These are phyloP conservation scores for Populus hybrid DNA, from an alignment of 441 rosid species.

Conservation along the genomic window DNA sequence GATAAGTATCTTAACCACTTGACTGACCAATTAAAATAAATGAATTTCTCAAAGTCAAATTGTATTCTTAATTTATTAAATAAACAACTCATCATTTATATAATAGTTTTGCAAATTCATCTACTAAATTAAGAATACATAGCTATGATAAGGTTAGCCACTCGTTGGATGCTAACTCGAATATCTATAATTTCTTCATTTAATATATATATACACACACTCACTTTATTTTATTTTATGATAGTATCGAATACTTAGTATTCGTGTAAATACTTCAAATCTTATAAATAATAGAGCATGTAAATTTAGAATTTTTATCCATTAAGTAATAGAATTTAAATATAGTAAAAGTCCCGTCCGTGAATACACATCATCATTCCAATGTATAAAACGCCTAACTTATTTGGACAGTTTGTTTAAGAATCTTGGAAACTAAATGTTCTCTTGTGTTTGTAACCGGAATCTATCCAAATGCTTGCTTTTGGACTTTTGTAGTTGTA, in stretches of 20 bases:
- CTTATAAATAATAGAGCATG: background rate
- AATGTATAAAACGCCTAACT: background rate
- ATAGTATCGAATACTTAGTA: too few relatives aligned
- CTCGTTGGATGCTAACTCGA: too few relatives aligned
- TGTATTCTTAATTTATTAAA: background rate
- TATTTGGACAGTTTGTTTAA: background rate
- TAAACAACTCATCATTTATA: too few relatives aligned
- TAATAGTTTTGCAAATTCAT: too few relatives aligned
- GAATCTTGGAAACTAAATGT: background rate
- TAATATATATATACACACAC: too few relatives aligned
- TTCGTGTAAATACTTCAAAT: background rate
- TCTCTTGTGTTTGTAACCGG: slow-evolving; percentile 4
- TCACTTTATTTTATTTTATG: too few relatives aligned
- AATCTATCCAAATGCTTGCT: slow-evolving; percentile 7
- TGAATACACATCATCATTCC: background rate
- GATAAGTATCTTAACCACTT: background rate
- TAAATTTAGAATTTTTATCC: too few relatives aligned
- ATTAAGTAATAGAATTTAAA: too few relatives aligned
- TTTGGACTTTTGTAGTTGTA: slow-evolving; percentile 17
- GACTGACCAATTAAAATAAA: background rate
- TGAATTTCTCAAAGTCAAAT: background rate
- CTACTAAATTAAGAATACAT: too few relatives aligned
- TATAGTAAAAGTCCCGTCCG: background rate
- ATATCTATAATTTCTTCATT: too few relatives aligned
- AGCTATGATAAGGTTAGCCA: too few relatives aligned